Conservation (phyloP, 2,329 filamentous ascomycete genomes). For the Nigrograna mackinnonii region DNA sequence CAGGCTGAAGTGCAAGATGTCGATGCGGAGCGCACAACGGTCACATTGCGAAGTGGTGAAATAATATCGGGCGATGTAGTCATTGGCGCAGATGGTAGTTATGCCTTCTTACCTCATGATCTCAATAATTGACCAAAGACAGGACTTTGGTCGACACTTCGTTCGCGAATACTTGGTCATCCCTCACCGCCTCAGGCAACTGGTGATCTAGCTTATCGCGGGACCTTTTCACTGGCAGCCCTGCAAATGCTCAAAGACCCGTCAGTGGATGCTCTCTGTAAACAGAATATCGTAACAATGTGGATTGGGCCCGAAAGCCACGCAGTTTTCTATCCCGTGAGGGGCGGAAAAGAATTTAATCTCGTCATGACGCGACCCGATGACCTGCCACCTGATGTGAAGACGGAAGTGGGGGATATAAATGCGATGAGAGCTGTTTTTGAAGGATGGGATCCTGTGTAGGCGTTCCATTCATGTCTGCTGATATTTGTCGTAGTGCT, state of each 20-base stretch:
- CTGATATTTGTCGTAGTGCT: neutral
- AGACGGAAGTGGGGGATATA: conserved; percentile 54
- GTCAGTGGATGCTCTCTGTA: conserved; percentile 10
- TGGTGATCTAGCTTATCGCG: conserved; percentile 65
- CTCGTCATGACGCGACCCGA: conserved; percentile 66
- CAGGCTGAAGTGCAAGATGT: conserved; percentile 8
- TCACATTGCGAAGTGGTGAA: conserved; percentile 9
- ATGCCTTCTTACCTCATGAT: neutral
- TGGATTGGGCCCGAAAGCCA: conserved; percentile 58
- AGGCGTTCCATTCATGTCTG: neutral
- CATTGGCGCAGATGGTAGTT: conserved; percentile 15
- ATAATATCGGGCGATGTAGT: conserved; percentile 11
- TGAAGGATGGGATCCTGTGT: conserved; percentile 64
- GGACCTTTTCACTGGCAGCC: conserved; percentile 9
- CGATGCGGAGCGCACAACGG: conserved; percentile 9
- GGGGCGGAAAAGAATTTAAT: conserved; percentile 62
- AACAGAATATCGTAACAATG: conserved; percentile 8
- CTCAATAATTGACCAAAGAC: neutral
- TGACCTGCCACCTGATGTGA: conserved; percentile 56
- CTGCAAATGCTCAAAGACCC: conserved; percentile 9
- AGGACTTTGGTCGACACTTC: conserved; percentile 14
- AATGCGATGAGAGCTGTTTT: conserved; percentile 65
- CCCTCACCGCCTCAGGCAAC: conserved; percentile 57
- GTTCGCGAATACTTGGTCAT: conserved; percentile 36
- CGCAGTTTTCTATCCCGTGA: conserved; percentile 63